phyloP scores from a whole-genome alignment of 2,329 filamentous ascomycete genomes.

The Bertia moriformis region DNA sequence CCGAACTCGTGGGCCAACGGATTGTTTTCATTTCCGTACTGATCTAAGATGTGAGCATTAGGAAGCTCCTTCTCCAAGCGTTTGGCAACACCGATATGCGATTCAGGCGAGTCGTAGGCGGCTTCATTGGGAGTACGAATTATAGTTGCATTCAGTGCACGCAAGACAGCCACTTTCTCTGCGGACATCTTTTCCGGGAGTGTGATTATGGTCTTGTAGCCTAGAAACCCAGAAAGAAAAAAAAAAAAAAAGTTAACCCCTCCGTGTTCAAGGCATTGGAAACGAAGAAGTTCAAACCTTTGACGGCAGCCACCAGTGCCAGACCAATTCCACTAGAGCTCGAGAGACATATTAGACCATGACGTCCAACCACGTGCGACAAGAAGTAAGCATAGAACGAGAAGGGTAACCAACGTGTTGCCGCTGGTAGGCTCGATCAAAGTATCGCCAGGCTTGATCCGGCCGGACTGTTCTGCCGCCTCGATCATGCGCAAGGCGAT shows the following conservation, averaged over 20 bases:
- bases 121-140: slow-evolving; percentile 94
- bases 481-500: slow-evolving; percentile 97
- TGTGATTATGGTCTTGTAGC: slow-evolving; percentile 94
- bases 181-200: slow-evolving; percentile 98
- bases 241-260: slow-evolving; percentile 22
- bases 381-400: background rate
- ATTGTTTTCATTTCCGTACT: slow-evolving; percentile 86
- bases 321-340: slow-evolving; percentile 62
- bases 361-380: background rate
- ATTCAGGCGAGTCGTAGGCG: slow-evolving; percentile 86
- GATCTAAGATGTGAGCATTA: slow-evolving; percentile 91
- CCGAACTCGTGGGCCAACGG: slow-evolving; percentile 85
- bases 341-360: background rate
- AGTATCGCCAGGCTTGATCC: slow-evolving; percentile 93
- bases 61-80: slow-evolving; percentile 88
- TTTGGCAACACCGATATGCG: slow-evolving; percentile 86
- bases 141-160: slow-evolving; percentile 88
- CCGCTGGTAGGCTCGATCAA: slow-evolving; percentile 96
- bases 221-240: slow-evolving; percentile 3
- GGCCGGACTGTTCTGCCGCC: slow-evolving; percentile 75
- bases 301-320: slow-evolving; percentile 84
- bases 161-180: slow-evolving; percentile 90
- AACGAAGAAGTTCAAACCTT: slow-evolving; percentile 33
- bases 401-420: slow-evolving; percentile 48
- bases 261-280: slow-evolving; percentile 33